These are phyloP conservation scores for Iberis pinnata DNA, from an alignment of 345 rosid genomes.

Conservation along the genomic window DNA sequence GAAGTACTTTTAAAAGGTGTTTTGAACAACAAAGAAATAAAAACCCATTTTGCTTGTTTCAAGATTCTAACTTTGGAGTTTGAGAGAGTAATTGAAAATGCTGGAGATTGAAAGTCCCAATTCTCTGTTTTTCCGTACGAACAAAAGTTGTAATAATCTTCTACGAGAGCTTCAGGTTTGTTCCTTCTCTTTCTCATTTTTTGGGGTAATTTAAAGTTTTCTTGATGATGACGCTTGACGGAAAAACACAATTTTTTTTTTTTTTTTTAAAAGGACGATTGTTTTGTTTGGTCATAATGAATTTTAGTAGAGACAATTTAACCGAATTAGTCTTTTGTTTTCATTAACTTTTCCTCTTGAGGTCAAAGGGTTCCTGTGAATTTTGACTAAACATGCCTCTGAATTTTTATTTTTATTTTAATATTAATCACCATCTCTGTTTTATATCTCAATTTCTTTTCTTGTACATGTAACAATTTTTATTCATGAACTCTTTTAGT, in stretches of 20 bases:
- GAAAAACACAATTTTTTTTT: too few species aligned
- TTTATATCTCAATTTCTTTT: not conserved
- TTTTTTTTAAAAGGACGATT: conserved; percentile 32
- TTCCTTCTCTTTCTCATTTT: conserved; percentile 1
- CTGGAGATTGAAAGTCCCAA: conserved; percentile 60
- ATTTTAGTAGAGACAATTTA: conserved; percentile 33
- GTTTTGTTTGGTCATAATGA: conserved; percentile 34
- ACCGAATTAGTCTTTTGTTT: conserved; percentile 20
- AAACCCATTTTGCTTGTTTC: conserved; percentile 17
- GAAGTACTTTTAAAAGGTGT: too few species aligned
- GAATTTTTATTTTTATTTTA: too few species aligned
- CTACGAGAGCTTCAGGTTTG: conserved; percentile 91
- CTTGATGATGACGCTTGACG: conserved; percentile 33
- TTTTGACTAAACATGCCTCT: conserved; percentile 23
- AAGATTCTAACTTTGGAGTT: conserved; percentile 20
- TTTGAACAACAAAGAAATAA: too few species aligned
- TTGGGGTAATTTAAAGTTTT: not conserved
- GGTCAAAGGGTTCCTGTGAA: conserved; percentile 27
- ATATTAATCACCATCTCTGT: conserved; percentile 5
- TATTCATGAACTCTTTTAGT: conserved; percentile 14
- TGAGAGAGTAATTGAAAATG: conserved; percentile 31
- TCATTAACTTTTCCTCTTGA: conserved; percentile 12
- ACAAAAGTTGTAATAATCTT: conserved; percentile 61
- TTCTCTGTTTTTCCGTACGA: conserved; percentile 43
- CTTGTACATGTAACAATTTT: conserved; percentile 10